Evolutionary conservation across 495 filamentous ascomycete species (phyloP), one percentile per base, ranked within the genome.

Genomic region (Halenospora varia): DNA sequence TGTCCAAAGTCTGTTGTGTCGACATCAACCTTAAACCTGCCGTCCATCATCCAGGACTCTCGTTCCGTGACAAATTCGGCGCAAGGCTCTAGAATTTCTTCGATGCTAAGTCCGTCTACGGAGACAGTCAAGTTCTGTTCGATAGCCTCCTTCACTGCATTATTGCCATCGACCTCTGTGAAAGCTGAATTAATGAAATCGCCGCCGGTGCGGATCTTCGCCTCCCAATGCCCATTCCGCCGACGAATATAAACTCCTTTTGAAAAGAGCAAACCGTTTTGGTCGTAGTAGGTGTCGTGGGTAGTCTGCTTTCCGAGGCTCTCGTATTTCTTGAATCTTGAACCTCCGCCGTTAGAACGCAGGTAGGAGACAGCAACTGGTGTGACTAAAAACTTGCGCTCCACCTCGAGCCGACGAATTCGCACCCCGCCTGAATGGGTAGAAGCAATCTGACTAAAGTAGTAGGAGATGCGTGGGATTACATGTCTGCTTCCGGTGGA

Each of bases 1-100:
- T 77, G 68, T 56, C 72, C 71, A 59, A 71, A 69, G 59, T 75
- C 58, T 48, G 65, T 64, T 22, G 59, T 44, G 25, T 73, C 68
- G 45, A 72, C 55, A 45, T 69, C 71, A 25, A 73, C 62, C 29
- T 41, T 57, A 53, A 75, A 73, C 26, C 63, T 66, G 15, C 53
- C 47, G 42, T 75, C 69, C 1, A 70, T 71, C 10, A 68, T 18
- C 62, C 68, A 73, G 26, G 57, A 40, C 51, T 67, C 63, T 13
- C 69, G 63, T 9, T 56, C 61, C 3, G 68, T 74, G 6, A 54
- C 48, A 48, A 72, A 72, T 25, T 65, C 62, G 10, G 65, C 68
- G 19, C 72, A 50, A 47, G 58, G 49, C 0, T 60, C 55, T 17
- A 51, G 66, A 69, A 20, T 60, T 59, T 40, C 49, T 18, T 57